phyloP scores from a whole-genome alignment of 257 asterid genomes.

The Fraxinus cuspidata region DNA sequence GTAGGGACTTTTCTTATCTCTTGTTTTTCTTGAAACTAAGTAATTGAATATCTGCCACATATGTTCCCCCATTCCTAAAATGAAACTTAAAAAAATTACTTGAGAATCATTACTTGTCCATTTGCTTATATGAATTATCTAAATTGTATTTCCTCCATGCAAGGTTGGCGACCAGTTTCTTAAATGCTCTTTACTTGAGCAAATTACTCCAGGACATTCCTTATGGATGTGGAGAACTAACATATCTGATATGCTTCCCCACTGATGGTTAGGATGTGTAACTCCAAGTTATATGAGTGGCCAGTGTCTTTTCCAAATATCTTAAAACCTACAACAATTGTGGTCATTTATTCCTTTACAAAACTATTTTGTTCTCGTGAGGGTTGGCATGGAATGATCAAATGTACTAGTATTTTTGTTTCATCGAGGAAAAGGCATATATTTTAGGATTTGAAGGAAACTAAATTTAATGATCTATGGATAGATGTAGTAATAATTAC shows the following conservation, averaged over 20 bases:
- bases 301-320: background rate
- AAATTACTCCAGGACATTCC: background rate
- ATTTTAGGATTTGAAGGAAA: too few species aligned
- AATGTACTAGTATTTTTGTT: conserved; percentile 11
- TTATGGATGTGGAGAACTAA: background rate
- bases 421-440: background rate
- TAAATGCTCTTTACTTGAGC: conserved; percentile 22
- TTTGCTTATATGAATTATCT: conserved; percentile 13
- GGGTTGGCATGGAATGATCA: background rate
- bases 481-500: background rate
- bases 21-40: conserved; percentile 7
- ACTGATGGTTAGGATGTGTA: too few species aligned
- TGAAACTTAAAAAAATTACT: conserved; percentile 13
- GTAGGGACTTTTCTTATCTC: conserved; percentile 37
- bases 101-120: conserved; percentile 4
- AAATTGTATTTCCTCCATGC: conserved; percentile 5
- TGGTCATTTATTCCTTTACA: conserved; percentile 12
- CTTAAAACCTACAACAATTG: background rate
- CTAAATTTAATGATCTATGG: too few species aligned
- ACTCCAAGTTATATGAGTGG: background rate
- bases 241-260: background rate
- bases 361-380: background rate
- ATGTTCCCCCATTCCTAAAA: background rate
- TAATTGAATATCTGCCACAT: background rate
- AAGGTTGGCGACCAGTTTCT: conserved; percentile 16